phyloP scores from a whole-genome alignment of 805 yeast genomes.

The Candida maesae region DNA sequence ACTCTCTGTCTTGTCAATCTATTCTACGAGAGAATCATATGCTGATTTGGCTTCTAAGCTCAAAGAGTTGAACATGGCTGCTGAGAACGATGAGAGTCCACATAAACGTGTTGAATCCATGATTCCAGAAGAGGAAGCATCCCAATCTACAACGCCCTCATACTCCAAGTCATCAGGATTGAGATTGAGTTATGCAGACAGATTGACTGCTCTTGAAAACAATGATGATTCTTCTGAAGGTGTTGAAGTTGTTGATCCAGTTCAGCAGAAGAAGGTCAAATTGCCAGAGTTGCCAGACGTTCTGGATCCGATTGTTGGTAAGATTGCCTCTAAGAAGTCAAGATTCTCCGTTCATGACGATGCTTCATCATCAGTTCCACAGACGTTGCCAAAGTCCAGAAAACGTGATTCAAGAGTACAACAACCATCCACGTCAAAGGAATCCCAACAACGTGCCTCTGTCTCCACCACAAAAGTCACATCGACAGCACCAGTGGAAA shows the following conservation, averaged over 20 bases:
- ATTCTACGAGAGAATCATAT: constrained; percentile 64
- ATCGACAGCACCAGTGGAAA: neutral
- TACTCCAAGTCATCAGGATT: constrained; percentile 19
- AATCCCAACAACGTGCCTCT: constrained; percentile 6
- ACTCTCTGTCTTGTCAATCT: constrained; percentile 65
- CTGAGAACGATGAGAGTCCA: neutral
- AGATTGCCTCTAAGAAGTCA: constrained; percentile 9
- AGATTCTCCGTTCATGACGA: constrained; percentile 10
- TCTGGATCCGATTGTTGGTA: constrained; percentile 10
- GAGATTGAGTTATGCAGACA: constrained; percentile 38
- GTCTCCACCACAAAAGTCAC: constrained; percentile 14
- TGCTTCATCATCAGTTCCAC: neutral
- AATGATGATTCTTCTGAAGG: neutral
- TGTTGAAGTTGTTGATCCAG: neutral
- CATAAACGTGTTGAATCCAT: neutral
- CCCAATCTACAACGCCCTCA: constrained; percentile 8
- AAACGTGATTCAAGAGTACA: constrained; percentile 2
- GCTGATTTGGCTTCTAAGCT: constrained; percentile 50
- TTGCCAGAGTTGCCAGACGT: constrained; percentile 26
- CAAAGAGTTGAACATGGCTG: constrained; percentile 20
- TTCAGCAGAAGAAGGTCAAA: constrained; percentile 9
- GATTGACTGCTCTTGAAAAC: constrained; percentile 27
- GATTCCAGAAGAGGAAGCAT: constrained; percentile 7
- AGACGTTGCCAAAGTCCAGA: constrained; percentile 17
- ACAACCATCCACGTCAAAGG: neutral